Conservation (phyloP, 2,329 filamentous ascomycete species). For the Sclerotinia trifoliorum region DNA sequence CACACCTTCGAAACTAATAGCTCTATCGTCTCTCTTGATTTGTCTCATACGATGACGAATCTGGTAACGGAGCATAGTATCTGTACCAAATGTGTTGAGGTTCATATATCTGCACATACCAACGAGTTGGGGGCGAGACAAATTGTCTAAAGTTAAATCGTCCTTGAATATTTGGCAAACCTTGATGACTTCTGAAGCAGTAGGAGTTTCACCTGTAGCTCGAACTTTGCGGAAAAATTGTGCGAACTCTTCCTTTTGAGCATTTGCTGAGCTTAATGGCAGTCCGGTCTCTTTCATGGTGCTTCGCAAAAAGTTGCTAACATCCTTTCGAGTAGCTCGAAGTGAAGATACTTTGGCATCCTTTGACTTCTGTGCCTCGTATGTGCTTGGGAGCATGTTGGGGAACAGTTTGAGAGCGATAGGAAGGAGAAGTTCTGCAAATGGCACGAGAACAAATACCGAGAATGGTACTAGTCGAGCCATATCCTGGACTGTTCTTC, state of each 20-base stretch:
- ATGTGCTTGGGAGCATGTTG: constrained; percentile 95
- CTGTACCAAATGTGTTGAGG: constrained; percentile 92
- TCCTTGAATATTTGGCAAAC: constrained; percentile 99
- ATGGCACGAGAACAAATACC: constrained; percentile 94
- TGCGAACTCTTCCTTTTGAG: constrained; percentile 89
- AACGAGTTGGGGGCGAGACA: constrained; percentile 91
- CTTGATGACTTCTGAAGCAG: constrained; percentile 89
- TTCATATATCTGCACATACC: constrained; percentile 99
- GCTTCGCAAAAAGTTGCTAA: constrained; percentile 83
- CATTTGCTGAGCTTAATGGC: constrained; percentile 77
- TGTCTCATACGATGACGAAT: constrained; percentile 97
- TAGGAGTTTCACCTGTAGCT: constrained; percentile 85
- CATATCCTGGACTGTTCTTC: constrained; percentile 90
- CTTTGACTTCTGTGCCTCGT: constrained; percentile 86
- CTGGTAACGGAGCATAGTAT: constrained; percentile 96
- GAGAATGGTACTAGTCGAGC: constrained; percentile 92
- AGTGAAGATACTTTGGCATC: constrained; percentile 82
- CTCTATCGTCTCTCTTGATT: constrained; percentile 96
- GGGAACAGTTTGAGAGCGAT: constrained; percentile 93
- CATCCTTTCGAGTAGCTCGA: constrained; percentile 85
- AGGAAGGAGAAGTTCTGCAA: constrained; percentile 89
- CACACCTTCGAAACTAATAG: constrained; percentile 91
- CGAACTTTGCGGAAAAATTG: constrained; percentile 97
- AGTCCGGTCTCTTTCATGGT: constrained; percentile 92
- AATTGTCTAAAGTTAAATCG: constrained; percentile 93